Base-by-base conservation (phyloP, 768 basidiomycete genomes). In the Lentinula sp. region DNA sequence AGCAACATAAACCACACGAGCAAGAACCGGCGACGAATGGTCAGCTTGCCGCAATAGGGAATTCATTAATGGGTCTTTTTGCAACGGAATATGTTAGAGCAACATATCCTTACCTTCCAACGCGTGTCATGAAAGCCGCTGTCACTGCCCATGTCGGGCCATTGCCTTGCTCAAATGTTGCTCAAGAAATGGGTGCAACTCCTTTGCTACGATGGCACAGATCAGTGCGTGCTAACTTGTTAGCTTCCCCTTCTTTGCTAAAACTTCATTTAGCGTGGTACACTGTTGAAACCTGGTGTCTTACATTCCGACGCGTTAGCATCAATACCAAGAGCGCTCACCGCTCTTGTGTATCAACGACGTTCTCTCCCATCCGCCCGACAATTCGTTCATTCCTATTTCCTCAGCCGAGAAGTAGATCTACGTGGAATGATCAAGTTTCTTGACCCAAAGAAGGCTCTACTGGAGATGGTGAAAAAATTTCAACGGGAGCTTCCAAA, bases 71-170 rank as follows among this genome's bases (percentile, higher is more conserved):
- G 76, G 95, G 95, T 58, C 79, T 97, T 35, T 95, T 97, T 70
- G 90, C 93, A 8, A 75, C 91, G 2, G 95, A 98, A 74, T 85
- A 88, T 70, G 75, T 97, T 43, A 81, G 90, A 59, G 79, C 86
- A 12, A 79, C 85, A 49, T 98, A 90, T 72, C 96, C 96, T 0
- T 88, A 95, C 69, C 82, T 98, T 32, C 96, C 96, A 1, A 94
- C 93, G 20, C 86, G 92, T 59, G 94, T 94, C 23, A 75, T 93
- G 66, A 95, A 97, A 75, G 90, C 92, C 6, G 94, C 92, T 13
- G 85, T 96, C 61, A 94, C 91, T 45, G 92, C 94, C 58, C 91
- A 93, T 72, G 95, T 95, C 36, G 96, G 96, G 13, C 87, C 92
- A 15, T 76, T 84, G 65, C 87, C 90, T 5, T 93, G 92, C 68